phyloP scores from a whole-genome alignment of 1,284 basidiomycete species.

The Heimioporus retisporus region DNA sequence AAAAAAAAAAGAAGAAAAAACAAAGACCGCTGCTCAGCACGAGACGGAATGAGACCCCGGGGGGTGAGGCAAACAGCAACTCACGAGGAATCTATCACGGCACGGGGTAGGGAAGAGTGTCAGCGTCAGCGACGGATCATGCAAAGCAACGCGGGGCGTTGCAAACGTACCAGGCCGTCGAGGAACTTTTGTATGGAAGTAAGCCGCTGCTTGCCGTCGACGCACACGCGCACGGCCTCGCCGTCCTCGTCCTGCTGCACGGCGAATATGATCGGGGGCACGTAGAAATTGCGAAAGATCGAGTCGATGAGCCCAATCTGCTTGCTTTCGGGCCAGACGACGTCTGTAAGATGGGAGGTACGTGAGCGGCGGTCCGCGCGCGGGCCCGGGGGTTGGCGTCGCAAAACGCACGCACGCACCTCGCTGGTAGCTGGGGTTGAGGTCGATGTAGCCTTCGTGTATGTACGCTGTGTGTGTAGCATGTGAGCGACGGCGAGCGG shows the following conservation, averaged over 20 bases:
- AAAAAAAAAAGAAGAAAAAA: not conserved
- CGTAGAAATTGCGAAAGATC: constrained; percentile 77
- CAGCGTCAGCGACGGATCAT: too few species aligned
- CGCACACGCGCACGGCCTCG: constrained; percentile 67
- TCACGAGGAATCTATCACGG: constrained; percentile 60
- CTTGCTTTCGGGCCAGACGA: constrained; percentile 79
- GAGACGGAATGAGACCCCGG: constrained; percentile 1
- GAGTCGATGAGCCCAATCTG: constrained; percentile 81
- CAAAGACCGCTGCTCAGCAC: constrained; percentile 13
- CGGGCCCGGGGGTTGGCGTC: too few species aligned
- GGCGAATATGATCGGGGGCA: constrained; percentile 81
- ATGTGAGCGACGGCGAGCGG: constrained; percentile 10
- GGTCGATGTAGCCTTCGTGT: constrained; percentile 71
- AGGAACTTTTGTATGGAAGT: constrained; percentile 80
- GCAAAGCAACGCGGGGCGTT: not conserved
- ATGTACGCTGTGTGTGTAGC: constrained; percentile 62
- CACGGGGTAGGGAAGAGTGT: too few species aligned
- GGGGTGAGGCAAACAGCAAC: too few species aligned
- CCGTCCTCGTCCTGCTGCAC: constrained; percentile 64
- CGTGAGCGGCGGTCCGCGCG: constrained; percentile 6
- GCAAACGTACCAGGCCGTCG: constrained; percentile 72
- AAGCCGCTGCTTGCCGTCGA: constrained; percentile 82
- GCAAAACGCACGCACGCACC: too few species aligned
- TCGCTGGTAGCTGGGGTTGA: constrained; percentile 76
- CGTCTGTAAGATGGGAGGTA: constrained; percentile 52